Percentiles rank a stretch among this genome's conserved stretches.
These are phyloP conservation scores for Guadua angustifolia DNA, from an alignment of 176 grass and related monocot species.

Conservation along the genomic window DNA sequence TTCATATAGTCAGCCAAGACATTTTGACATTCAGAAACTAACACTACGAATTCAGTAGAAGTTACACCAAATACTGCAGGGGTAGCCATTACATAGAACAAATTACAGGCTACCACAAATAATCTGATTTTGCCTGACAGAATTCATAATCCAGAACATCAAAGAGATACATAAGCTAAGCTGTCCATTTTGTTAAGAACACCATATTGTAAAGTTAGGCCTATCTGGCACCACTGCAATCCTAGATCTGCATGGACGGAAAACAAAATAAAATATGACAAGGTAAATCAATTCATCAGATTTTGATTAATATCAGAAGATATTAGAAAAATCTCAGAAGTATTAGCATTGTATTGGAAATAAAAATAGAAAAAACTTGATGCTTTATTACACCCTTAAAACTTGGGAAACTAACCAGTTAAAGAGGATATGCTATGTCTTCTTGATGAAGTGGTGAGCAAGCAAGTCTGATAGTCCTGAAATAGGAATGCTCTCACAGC, in stretches of 20 bases:
- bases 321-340: background rate
- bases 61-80: conserved; percentile 46
- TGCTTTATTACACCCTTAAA: background rate
- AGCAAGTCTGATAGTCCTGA: conserved; percentile 74
- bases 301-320: background rate
- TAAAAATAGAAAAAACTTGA: background rate
- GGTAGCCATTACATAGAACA: conserved; percentile 45
- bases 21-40: conserved; percentile 45
- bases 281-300: background rate
- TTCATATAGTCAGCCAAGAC: conserved; percentile 55
- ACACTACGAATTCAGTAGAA: conserved; percentile 44
- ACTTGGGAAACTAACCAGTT: conserved; percentile 62
- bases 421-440: conserved; percentile 67
- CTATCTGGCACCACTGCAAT: conserved; percentile 62
- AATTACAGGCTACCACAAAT: conserved; percentile 63
- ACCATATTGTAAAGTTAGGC: conserved; percentile 68
- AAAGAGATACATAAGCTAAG: conserved; percentile 52
- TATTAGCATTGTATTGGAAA: background rate
- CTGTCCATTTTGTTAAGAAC: conserved; percentile 65
- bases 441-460: conserved; percentile 70
- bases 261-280: background rate
- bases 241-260: conserved; percentile 50
- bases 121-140: conserved; percentile 48
- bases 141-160: conserved; percentile 46
- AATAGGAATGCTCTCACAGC: conserved; percentile 69